A percentile compares a stretch with the other conserved stretches of the same genome.
Evolutionary conservation across 164 flowering plant genomes (phyloP).

Genomic region (Berberis vulgaris): DNA sequence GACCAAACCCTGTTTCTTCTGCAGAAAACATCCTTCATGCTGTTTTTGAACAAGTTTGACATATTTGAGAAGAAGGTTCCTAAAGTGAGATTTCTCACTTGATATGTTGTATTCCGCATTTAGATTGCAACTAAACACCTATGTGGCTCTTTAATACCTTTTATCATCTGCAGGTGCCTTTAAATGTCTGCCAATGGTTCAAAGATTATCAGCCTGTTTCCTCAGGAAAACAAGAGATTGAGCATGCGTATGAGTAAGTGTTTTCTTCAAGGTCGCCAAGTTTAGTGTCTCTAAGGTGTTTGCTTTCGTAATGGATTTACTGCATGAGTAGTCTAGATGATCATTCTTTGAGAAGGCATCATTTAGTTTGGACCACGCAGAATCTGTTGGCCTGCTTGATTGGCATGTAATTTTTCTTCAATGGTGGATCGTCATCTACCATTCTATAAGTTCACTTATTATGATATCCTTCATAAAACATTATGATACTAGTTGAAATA

Average conservation of each 20-base stretch:
- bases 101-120: neutral
- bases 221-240: slow-evolving; percentile 88
- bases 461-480: too few species aligned
- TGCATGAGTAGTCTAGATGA: too few species aligned
- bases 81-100: slow-evolving; percentile 42
- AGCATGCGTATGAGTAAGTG: slow-evolving; percentile 96
- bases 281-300: too few species aligned
- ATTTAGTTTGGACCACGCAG: too few species aligned
- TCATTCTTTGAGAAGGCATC: too few species aligned
- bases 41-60: slow-evolving; percentile 95
- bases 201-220: slow-evolving; percentile 90
- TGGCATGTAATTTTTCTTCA: too few species aligned
- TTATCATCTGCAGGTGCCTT: slow-evolving; percentile 56
- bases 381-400: too few species aligned
- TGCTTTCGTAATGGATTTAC: too few species aligned
- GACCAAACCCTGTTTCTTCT: slow-evolving; percentile 9
- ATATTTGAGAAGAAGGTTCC: slow-evolving; percentile 89
- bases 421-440: too few species aligned
- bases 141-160: neutral
- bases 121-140: neutral
- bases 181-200: slow-evolving; percentile 94
- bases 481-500: too few species aligned
- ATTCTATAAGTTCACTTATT: too few species aligned
- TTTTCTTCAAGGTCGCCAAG: neutral
- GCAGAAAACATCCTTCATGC: slow-evolving; percentile 98